These are phyloP conservation scores for Eutypella sp. DNA, from an alignment of 2,329 filamentous ascomycete genomes.

Conservation along the genomic window DNA sequence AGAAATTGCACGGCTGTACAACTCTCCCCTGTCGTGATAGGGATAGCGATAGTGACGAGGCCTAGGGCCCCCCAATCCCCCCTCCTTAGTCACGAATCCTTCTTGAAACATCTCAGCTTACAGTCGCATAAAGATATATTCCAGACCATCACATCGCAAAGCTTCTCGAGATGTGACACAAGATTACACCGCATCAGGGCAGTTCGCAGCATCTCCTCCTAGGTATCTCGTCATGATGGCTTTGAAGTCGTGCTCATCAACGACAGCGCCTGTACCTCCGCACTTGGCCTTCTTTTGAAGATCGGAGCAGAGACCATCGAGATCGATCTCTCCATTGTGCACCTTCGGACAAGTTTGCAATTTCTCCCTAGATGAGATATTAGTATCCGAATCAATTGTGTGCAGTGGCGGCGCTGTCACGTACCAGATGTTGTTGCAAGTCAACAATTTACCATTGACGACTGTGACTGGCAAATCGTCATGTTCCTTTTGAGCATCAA, in stretches of 20 bases:
- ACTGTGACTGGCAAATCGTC: conserved; percentile 60
- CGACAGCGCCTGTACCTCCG: conserved; percentile 82
- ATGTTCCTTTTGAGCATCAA: conserved; percentile 69
- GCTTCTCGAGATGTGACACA: background rate
- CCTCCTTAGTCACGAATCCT: too few relatives aligned
- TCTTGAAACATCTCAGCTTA: too few relatives aligned
- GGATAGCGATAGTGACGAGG: too few relatives aligned
- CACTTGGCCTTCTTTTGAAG: conserved; percentile 95
- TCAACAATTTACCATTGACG: conserved; percentile 61
- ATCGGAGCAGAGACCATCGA: conserved; percentile 88
- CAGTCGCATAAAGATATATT: background rate
- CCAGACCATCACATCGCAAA: background rate
- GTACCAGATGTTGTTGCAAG: conserved; percentile 91
- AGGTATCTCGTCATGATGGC: conserved; percentile 65
- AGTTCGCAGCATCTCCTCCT: conserved; percentile 32
- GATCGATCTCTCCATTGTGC: conserved; percentile 84
- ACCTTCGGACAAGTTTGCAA: conserved; percentile 82
- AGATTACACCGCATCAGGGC: background rate
- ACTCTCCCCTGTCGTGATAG: too few relatives aligned
- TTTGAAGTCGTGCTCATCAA: conserved; percentile 85
- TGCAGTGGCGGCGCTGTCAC: conserved; percentile 28
- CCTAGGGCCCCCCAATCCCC: too few relatives aligned
- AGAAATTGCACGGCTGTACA: background rate
- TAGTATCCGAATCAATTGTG: conserved; percentile 28
- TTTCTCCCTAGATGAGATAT: conserved; percentile 67